These are phyloP conservation scores for Colletotrichum sp. DNA, from an alignment of 2,329 filamentous ascomycete species.

Conservation along the genomic window DNA sequence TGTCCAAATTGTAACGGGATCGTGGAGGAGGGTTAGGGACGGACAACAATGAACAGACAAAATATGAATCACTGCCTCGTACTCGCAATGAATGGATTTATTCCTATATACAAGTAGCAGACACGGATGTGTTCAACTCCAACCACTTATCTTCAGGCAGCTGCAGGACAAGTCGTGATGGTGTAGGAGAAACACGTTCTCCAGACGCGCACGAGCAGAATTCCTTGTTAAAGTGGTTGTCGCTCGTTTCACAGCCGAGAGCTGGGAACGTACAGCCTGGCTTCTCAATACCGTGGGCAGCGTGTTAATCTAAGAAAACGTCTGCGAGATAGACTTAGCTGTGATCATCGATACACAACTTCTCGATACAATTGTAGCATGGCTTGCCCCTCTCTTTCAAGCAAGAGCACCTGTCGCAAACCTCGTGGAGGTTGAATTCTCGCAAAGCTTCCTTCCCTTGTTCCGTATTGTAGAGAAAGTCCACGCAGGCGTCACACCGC, in stretches of 20 bases:
- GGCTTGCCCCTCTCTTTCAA: background rate
- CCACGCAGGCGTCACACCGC: background rate
- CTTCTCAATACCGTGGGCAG: background rate
- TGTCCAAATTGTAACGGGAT: background rate
- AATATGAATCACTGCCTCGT: background rate
- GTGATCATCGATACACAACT: background rate
- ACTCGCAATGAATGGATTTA: background rate
- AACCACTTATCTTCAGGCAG: background rate
- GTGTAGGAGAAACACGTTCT: background rate
- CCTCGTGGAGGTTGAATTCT: background rate
- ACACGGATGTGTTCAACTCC: background rate
- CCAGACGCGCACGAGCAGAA: background rate
- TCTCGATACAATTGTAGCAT: background rate
- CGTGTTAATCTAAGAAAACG: background rate
- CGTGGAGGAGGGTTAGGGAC: background rate
- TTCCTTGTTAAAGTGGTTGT: background rate
- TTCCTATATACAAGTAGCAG: background rate
- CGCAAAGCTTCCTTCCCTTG: background rate
- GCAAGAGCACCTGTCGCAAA: background rate
- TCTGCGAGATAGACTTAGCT: background rate
- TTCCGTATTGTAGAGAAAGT: background rate
- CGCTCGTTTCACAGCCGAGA: background rate
- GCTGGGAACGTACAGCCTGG: background rate
- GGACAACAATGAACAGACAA: background rate
- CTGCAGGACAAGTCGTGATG: background rate